These are phyloP conservation scores for Botrytis aclada DNA, from an alignment of 2,329 filamentous ascomycete genomes.

Conservation along the genomic window DNA sequence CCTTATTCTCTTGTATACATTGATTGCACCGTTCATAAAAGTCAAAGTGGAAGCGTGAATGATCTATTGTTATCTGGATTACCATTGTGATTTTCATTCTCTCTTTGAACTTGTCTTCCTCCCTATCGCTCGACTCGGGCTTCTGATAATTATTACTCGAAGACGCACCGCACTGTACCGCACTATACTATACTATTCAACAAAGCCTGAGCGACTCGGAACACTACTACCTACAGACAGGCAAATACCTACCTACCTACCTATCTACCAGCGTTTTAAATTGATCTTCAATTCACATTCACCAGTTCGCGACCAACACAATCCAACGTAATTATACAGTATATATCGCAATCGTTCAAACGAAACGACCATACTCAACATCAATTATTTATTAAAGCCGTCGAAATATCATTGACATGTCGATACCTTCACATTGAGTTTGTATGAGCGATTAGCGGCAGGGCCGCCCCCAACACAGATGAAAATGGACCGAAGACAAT, in stretches of 20 bases:
- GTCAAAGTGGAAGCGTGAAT: neutral
- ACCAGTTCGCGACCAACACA: neutral
- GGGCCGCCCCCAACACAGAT: constrained; percentile 28
- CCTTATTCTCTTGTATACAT: neutral
- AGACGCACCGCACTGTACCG: neutral
- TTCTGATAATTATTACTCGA: neutral
- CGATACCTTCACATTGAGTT: constrained; percentile 20
- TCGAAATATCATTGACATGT: neutral
- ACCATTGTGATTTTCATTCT: neutral
- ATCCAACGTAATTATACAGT: neutral
- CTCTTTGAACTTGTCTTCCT: neutral
- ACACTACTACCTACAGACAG: neutral
- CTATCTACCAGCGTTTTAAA: neutral
- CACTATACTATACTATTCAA: neutral
- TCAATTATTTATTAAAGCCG: neutral
- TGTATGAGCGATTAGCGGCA: constrained; percentile 27
- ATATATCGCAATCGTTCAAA: neutral
- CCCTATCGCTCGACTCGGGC: neutral
- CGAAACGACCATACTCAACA: neutral
- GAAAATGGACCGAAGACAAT: constrained; percentile 34
- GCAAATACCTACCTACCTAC: no score
- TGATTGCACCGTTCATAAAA: neutral
- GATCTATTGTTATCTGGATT: neutral
- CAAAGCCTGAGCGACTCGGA: neutral
- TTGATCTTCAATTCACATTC: neutral